Base-by-base conservation (phyloP, 331 rosid genomes). In the Ulmus americana region DNA sequence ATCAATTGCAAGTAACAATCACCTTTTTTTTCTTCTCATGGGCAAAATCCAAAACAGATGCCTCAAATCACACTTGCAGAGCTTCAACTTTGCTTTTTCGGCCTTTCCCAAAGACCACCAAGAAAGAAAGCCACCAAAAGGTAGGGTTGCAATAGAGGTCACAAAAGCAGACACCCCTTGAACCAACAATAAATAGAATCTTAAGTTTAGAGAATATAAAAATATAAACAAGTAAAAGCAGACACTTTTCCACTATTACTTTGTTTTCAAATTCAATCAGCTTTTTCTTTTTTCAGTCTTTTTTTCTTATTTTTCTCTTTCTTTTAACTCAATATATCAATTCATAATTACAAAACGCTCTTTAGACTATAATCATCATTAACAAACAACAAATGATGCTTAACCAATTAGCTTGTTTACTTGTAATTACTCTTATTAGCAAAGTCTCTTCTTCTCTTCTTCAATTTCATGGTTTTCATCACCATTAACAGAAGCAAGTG, bases 11-110 rank as follows among this genome's bases (percentile, higher is more conserved):
- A 60, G 39, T 85, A 84, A 73, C 65, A 71, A 22, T 75, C 77
- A 79, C 67, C 83, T 81, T 62, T 15, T 45, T 22, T 28, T 12
- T 22, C 45, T 45, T 63, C 72, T 74, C 81, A 87, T 75, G 88
- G 79, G 84, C 78, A 77, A 62, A 61, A 69, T 67, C 81, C 73
- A 83, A 77, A 88, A 75, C 48, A 72, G 63, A 75, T 68, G 79
- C 80, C 76, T 69, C 84, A 78, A 80, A 85, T 82, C 84, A 82
- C 80, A 71, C 64, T 51, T 76, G 74, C 83, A 74, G 45, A 73
- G 35, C 75, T 64, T 61, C 78, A 67, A 13, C 68, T 69, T 73
- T 70, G 58, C 73, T 61, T 20, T 20, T 80, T 64, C 87, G 75
- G 59, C 79, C 81, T 77, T 83, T 79, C 74, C 70, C 35, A 63